Evolutionary conservation across 805 yeast species (phyloP), one percentile per base, ranked within the genome.

Genomic region (Hanseniaspora jakobsenii): DNA sequence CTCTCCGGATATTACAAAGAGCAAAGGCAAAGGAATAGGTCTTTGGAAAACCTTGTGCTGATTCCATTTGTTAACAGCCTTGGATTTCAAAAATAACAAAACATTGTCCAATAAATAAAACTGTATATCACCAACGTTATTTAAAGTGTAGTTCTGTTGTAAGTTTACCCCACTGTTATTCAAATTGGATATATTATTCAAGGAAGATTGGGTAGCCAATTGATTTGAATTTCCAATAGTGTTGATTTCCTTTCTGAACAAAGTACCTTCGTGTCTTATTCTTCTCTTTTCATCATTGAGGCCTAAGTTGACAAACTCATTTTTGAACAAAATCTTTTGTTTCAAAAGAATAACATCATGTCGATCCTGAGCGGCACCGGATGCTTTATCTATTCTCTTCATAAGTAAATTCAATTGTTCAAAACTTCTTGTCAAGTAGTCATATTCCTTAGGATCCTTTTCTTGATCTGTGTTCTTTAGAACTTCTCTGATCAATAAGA

Each of bases 331-430:
- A 49, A 91, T 70, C 43, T 84, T 78, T 60, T 84, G 95, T 55
- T 83, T 82, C 58, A 91, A 70, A 39, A 86, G 78, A 66, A 86
- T 81, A 49, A 91, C 72, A 51, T 87, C 84, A 64, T 86, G 85
- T 51, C 95, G 72, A 66, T 89, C 95, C 30, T 91, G 86, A 24
- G 94, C 84, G 53, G 81, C 87, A 64, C 98, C 98, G 32, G 93
- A 78, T 53, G 87, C 96, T 38, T 75, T 71, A 59, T 91, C 85
- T 46, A 67, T 67, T 57, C 81, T 73, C 23, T 71, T 77, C 63
- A 91, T 72, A 49, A 86, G 75, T 50, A 75, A 80, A 49, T 79
- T 77, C 29, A 89, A 72, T 53, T 80, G 75, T 39, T 76, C 83
- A 51, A 81, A 73, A 1, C 94, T 93, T 50, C 75, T 76, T 19